Base-by-base conservation (phyloP, 225 moss, liverwort and hornwort genomes). In the Pseudisothecium myosuroides region DNA sequence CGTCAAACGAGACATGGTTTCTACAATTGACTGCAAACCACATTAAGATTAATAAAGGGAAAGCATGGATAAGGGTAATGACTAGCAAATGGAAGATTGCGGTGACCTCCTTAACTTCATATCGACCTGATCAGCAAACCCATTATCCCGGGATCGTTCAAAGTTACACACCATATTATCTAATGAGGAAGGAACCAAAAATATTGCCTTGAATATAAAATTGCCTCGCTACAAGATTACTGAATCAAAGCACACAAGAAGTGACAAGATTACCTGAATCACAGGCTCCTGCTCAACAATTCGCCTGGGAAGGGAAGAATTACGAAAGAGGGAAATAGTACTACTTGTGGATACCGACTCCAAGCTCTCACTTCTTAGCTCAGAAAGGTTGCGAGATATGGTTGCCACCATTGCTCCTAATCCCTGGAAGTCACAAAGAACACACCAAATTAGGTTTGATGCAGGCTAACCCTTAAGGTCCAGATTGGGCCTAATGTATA, bases 381-480 rank as follows among this genome's bases (percentile, higher is more conserved):
- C 95, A 59, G 91, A 91, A 80, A 95, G 94, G 76, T 94, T 95
- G 65, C 90, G 94, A 90, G 95, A 95, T 89, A 95, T 95, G 37
- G 95, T 94, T 59, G 92, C 91, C 82, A 95, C 95, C 95, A 95
- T 95, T 67, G 95, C 95, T 59, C 92, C 93, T 87, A 95, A 90
- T 41, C 95, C 95, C 95, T 95, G 85, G 58, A 84, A 82, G 83
- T 24, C 89, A 75, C 39, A 82, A 88, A 67, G 21, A 80, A 78
- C n/a, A 80, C 52, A 83, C 43, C 80, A 15, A 39, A 76, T 81
- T 80, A 69, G 24, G 36, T 77, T 55, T 50, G 14, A 81, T 61
- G 20, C 58, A 66, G 63, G 50, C 62, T 73, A n/a, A 60, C 15
- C 45, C 55, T 45, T 9, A 68, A 45, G 58, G 45, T 67, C 68